Conservation (phyloP, 1,139 yeast species). For the Yamadazyma dushanensis region DNA sequence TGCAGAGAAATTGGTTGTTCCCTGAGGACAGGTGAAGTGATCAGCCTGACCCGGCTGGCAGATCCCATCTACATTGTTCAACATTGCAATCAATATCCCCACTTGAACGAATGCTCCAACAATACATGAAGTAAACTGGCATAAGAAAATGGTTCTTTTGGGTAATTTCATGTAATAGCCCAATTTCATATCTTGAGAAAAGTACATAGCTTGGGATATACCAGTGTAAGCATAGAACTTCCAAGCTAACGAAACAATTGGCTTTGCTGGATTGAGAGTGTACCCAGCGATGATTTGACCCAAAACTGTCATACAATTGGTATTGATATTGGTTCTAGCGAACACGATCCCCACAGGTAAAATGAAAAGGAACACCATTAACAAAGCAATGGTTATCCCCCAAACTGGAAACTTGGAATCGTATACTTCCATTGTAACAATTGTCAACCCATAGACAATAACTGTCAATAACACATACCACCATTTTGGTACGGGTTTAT, state of each 20-base stretch:
- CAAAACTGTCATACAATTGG: conserved; percentile 38
- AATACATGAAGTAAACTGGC: conserved; percentile 15
- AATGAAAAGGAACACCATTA: conserved; percentile 37
- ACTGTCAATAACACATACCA: conserved; percentile 52
- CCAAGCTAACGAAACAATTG: conserved; percentile 43
- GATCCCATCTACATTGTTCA: conserved; percentile 34
- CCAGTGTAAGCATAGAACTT: conserved; percentile 47
- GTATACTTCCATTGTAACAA: conserved; percentile 36
- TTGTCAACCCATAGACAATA: conserved; percentile 34
- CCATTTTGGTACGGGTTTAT: conserved; percentile 64
- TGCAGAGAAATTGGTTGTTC: conserved; percentile 49
- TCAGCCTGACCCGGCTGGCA: conserved; percentile 41
- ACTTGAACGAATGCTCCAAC: conserved; percentile 46
- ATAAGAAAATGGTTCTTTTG: conserved; percentile 26
- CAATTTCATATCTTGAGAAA: conserved; percentile 51
- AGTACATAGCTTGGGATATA: conserved; percentile 49
- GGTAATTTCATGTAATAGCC: conserved; percentile 54
- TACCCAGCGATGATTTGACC: conserved; percentile 44
- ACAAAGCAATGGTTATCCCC: conserved; percentile 34
- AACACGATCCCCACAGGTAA: conserved; percentile 41
- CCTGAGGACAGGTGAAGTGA: conserved; percentile 49
- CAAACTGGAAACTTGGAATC: conserved; percentile 41
- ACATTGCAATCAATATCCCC: conserved; percentile 39
- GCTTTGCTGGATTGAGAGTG: conserved; percentile 41
- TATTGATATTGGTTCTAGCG: conserved; percentile 39